These are phyloP conservation scores for Chrysanthemum lavandulifolium DNA, from an alignment of 129 eudicot genomes.

Conservation along the genomic window DNA sequence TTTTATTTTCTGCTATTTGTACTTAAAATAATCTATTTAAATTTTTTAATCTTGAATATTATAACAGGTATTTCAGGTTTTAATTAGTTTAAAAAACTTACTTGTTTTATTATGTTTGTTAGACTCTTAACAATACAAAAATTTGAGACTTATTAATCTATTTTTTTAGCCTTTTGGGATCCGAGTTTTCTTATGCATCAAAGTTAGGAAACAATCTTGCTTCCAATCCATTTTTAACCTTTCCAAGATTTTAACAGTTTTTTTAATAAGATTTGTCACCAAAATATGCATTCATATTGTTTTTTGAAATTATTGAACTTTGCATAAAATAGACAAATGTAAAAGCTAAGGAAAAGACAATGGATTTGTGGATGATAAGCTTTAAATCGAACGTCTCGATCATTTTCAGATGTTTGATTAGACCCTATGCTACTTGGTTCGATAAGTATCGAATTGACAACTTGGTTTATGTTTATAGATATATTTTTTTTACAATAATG, in stretches of 20 bases:
- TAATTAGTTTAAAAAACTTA: background rate
- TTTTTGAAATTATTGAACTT: background rate
- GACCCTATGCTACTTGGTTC: background rate
- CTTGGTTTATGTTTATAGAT: too few relatives aligned
- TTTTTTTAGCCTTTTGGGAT: conserved; percentile 30
- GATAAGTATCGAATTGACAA: too few relatives aligned
- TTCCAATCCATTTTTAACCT: conserved; percentile 22
- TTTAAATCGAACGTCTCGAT: background rate
- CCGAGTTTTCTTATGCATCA: conserved; percentile 38
- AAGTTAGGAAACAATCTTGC: conserved; percentile 28
- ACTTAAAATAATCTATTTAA: background rate
- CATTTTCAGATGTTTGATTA: background rate
- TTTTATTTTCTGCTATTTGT: conserved; percentile 1
- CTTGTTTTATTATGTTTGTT: conserved; percentile 4
- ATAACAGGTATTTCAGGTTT: background rate
- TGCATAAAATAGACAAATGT: background rate
- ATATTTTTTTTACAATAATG: too few relatives aligned
- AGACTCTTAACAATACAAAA: background rate
- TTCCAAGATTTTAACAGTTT: conserved; percentile 16
- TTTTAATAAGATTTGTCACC: conserved; percentile 3
- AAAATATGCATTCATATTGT: background rate
- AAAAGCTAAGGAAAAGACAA: background rate
- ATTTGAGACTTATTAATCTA: too few relatives aligned
- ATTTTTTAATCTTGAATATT: background rate
- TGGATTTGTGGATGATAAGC: background rate